Conservation (phyloP, 192 early-diverging fungal genomes). For the Coemansia sp. region DNA sequence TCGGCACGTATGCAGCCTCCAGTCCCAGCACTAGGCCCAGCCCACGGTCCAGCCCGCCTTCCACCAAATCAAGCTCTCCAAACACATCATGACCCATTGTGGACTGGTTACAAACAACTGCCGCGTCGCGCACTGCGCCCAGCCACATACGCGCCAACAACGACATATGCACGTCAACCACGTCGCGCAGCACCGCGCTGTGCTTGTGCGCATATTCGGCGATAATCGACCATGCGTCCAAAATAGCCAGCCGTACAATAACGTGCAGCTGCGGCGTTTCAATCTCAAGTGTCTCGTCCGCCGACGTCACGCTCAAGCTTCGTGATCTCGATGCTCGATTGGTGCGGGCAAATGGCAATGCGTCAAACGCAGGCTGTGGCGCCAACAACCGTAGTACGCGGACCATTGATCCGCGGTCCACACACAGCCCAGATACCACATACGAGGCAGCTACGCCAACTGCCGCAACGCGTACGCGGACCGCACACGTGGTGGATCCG, state of each 20-base stretch:
- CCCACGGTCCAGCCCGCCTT: not conserved
- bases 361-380: conserved; percentile 20
- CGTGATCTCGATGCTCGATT: not conserved
- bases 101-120: conserved; percentile 11
- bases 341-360: not conserved
- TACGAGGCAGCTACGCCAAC: conserved; percentile 26
- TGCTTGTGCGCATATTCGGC: conserved; percentile 3
- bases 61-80: not conserved
- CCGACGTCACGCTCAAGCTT: not conserved
- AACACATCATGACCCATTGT: not conserved
- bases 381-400: conserved; percentile 40
- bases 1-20: conserved; percentile 26
- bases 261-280: conserved; percentile 28
- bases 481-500: not conserved
- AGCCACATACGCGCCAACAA: conserved; percentile 33
- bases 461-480: conserved; percentile 17
- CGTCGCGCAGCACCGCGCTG: conserved; percentile 10
- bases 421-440: conserved; percentile 30
- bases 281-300: not conserved
- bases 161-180: conserved; percentile 21
- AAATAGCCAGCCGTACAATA: conserved; percentile 13
- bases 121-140: conserved; percentile 34
- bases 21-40: conserved; percentile 36
- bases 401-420: conserved; percentile 20
- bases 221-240: conserved; percentile 32